Evolutionary conservation across 1,284 basidiomycete genomes (phyloP).

Genomic region (Rhodotorula sp.): DNA sequence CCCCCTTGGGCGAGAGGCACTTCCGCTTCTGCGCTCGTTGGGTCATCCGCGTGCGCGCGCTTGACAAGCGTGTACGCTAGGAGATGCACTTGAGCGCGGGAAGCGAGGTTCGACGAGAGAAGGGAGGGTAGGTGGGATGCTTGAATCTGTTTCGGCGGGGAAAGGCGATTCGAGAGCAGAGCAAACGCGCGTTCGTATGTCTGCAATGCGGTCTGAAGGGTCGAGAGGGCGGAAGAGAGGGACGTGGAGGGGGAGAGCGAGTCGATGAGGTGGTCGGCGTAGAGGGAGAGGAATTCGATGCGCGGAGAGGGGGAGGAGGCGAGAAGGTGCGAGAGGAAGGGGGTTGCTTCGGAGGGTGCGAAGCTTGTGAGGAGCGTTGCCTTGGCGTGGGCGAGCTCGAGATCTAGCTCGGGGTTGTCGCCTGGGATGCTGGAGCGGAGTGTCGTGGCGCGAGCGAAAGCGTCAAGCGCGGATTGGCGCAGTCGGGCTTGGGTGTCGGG

Average conservation of each 20-base stretch:
- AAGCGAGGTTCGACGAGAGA: constrained; percentile 29
- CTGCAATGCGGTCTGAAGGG: constrained; percentile 4
- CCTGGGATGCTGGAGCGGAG: constrained; percentile 1
- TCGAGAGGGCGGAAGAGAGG: neutral
- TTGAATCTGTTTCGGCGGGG: constrained; percentile 26
- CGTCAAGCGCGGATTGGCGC: constrained; percentile 1
- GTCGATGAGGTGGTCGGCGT: constrained; percentile 31
- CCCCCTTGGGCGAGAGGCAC: too few relatives aligned
- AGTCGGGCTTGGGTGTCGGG: neutral
- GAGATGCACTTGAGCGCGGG: constrained; percentile 25
- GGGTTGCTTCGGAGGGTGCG: constrained; percentile 4
- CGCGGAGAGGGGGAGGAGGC: neutral
- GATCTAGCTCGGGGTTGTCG: constrained; percentile 11
- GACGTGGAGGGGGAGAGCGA: constrained; percentile 2
- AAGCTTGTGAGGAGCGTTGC: constrained; percentile 6
- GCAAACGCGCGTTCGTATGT: constrained; percentile 14
- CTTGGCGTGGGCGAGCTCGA: constrained; percentile 15
- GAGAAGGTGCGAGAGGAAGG: constrained; percentile 3
- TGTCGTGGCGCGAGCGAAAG: constrained; percentile 17
- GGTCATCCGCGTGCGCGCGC: neutral
- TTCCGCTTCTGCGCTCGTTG: neutral
- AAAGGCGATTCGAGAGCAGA: constrained; percentile 26
- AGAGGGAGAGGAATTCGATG: constrained; percentile 20
- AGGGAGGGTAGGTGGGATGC: constrained; percentile 22
- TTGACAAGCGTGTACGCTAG: constrained; percentile 9